Evolutionary conservation across 106 monocot species (phyloP).

Genomic region (Allium sativum): DNA sequence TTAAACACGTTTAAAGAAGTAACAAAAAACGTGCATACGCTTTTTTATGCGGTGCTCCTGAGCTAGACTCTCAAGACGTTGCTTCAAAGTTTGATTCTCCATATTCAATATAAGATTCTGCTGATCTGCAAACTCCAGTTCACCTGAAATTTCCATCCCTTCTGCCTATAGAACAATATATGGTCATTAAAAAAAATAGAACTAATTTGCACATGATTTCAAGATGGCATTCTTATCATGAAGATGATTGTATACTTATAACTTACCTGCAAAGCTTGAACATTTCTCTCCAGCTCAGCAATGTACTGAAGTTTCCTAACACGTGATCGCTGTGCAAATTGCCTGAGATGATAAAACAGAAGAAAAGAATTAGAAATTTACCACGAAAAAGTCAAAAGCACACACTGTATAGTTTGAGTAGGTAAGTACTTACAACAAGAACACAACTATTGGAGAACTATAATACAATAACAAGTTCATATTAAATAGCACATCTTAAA

Average conservation of each 20-base stretch:
- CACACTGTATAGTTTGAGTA: too few species aligned
- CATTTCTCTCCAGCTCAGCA: slow-evolving; percentile 81
- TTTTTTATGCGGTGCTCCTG: slow-evolving; percentile 73
- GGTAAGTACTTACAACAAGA: too few species aligned
- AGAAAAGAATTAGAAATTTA: neutral
- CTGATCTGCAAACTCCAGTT: slow-evolving; percentile 60
- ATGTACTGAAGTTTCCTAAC: slow-evolving; percentile 96
- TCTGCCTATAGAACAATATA: slow-evolving; percentile 36
- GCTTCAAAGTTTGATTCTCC: slow-evolving; percentile 79
- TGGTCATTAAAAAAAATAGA: too few species aligned
- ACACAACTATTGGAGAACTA: too few species aligned
- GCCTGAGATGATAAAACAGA: slow-evolving; percentile 27
- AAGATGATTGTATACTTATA: neutral
- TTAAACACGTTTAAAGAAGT: neutral
- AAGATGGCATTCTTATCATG: neutral
- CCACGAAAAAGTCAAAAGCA: too few species aligned
- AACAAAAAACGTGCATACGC: slow-evolving; percentile 25
- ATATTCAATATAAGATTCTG: slow-evolving; percentile 78
- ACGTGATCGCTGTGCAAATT: slow-evolving; percentile 86
- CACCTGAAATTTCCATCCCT: slow-evolving; percentile 54
- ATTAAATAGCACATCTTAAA: too few species aligned
- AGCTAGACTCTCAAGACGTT: slow-evolving; percentile 55
- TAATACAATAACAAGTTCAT: too few species aligned
- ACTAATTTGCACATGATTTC: too few species aligned
- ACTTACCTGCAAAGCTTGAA: slow-evolving; percentile 72